phyloP scores from a whole-genome alignment of 495 filamentous ascomycete genomes.

The Parathielavia appendiculata region DNA sequence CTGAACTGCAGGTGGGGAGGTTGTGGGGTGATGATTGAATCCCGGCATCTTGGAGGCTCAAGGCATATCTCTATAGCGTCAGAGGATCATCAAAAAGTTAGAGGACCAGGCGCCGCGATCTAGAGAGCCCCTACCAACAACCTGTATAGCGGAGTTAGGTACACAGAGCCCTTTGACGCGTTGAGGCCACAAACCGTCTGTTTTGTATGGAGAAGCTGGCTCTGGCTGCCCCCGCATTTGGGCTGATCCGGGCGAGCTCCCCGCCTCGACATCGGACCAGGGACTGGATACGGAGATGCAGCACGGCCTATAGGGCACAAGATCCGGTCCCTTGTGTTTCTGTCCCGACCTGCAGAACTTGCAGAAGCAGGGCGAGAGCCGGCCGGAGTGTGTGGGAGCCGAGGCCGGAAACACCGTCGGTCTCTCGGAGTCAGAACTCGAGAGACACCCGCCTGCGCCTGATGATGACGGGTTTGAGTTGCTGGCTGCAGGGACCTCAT shows the following conservation, averaged over 20 bases:
- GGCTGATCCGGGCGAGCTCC: slow-evolving; percentile 16
- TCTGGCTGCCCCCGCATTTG: slow-evolving; percentile 9
- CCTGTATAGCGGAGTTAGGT: no score
- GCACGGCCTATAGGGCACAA: slow-evolving; percentile 11
- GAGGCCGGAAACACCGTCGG: not conserved
- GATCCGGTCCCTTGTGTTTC: not conserved
- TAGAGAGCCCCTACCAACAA: no score
- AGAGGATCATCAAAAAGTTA: no score
- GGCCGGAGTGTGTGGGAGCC: not conserved
- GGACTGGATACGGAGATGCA: slow-evolving; percentile 19
- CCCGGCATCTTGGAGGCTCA: not conserved
- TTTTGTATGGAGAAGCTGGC: not conserved
- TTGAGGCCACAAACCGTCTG: no score
- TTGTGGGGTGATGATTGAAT: not conserved
- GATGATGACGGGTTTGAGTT: slow-evolving; percentile 15
- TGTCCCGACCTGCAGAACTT: not conserved
- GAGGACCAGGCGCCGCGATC: no score
- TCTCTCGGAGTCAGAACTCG: not conserved
- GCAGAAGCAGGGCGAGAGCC: not conserved
- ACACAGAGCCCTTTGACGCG: not conserved
- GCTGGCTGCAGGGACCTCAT: slow-evolving; percentile 13
- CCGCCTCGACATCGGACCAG: slow-evolving; percentile 22
- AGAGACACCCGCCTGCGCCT: slow-evolving; percentile 4
- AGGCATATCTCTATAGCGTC: no score
- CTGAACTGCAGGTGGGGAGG: slow-evolving; percentile 6